These are phyloP conservation scores for Nymphaea colorata DNA, from an alignment of 164 flowering plant genomes.

Conservation along the genomic window DNA sequence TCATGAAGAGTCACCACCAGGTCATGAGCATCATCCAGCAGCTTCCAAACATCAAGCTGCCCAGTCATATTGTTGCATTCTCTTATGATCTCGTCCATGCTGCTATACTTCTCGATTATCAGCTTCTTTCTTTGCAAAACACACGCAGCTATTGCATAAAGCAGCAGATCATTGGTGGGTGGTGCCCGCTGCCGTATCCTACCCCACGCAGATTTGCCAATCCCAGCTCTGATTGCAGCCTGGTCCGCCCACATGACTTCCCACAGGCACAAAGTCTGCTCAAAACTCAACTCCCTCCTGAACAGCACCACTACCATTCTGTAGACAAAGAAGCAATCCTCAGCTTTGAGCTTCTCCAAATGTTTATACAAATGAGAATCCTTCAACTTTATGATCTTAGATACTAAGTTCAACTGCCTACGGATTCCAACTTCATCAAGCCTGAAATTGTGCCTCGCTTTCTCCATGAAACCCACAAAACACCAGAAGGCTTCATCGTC, in stretches of 20 bases:
- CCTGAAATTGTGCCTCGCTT: constrained; percentile 87
- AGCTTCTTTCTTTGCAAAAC: constrained; percentile 81
- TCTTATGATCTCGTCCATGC: constrained; percentile 90
- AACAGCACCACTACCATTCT: constrained; percentile 95
- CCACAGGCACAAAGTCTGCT: constrained; percentile 89
- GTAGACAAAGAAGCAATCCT: constrained; percentile 91
- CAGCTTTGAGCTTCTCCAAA: constrained; percentile 79
- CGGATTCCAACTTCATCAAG: constrained; percentile 86
- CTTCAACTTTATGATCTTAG: constrained; percentile 75
- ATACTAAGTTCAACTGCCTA: constrained; percentile 66
- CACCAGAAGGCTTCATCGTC: constrained; percentile 98
- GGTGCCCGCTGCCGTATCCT: constrained; percentile 60
- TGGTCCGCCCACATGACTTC: constrained; percentile 99
- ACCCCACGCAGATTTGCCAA: constrained; percentile 81
- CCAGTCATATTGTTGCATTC: constrained; percentile 96
- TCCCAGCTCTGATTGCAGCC: constrained; percentile 81
- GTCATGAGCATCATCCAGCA: constrained; percentile 82
- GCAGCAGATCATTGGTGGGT: constrained; percentile 64
- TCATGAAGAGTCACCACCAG: constrained; percentile 77
- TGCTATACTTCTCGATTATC: constrained; percentile 72
- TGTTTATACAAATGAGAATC: constrained; percentile 86
- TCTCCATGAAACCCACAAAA: constrained; percentile 88
- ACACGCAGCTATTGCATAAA: constrained; percentile 89
- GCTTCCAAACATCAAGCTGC: constrained; percentile 91
- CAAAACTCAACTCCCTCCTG: constrained; percentile 73